These are phyloP conservation scores for Pichia terricola DNA, from an alignment of 1,139 yeast species.

Conservation along the genomic window DNA sequence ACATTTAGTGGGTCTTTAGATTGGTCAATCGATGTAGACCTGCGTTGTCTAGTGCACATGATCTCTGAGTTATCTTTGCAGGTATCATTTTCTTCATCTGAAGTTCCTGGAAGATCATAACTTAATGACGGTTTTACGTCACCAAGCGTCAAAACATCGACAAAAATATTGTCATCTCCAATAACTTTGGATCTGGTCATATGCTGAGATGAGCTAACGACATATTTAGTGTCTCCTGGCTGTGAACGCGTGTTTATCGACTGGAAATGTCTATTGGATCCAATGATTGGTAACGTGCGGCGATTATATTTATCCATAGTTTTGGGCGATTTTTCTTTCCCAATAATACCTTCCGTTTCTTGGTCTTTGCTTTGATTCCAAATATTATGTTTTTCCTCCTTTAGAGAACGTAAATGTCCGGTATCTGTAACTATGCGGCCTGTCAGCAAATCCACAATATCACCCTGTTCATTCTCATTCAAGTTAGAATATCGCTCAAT, in stretches of 20 bases:
- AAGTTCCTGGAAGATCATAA: no score
- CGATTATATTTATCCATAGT: not conserved
- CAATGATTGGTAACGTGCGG: not conserved
- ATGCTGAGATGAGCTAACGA: slow-evolving; percentile 5
- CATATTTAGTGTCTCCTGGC: slow-evolving; percentile 2
- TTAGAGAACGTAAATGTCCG: slow-evolving; percentile 47
- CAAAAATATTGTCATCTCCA: slow-evolving; percentile 6
- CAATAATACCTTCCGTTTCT: not conserved
- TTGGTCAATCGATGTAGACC: not conserved
- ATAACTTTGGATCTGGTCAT: slow-evolving; percentile 9
- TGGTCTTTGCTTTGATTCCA: not conserved
- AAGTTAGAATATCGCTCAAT: slow-evolving; percentile 43
- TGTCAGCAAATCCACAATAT: slow-evolving; percentile 51
- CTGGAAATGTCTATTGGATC: not conserved
- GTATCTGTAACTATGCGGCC: slow-evolving; percentile 52
- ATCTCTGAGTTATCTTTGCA: not conserved
- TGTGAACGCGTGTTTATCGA: not conserved
- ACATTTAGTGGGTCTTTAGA: slow-evolving; percentile 9
- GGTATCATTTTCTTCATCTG: no score
- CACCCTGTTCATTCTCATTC: slow-evolving; percentile 48
- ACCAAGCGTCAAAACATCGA: no score
- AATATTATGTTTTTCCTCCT: slow-evolving; percentile 1
- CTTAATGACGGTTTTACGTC: no score
- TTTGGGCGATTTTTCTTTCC: no score
- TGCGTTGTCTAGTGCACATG: not conserved